Evolutionary conservation across 1,139 yeast species (phyloP).

Genomic region (Nakaseomyces delphensis): DNA sequence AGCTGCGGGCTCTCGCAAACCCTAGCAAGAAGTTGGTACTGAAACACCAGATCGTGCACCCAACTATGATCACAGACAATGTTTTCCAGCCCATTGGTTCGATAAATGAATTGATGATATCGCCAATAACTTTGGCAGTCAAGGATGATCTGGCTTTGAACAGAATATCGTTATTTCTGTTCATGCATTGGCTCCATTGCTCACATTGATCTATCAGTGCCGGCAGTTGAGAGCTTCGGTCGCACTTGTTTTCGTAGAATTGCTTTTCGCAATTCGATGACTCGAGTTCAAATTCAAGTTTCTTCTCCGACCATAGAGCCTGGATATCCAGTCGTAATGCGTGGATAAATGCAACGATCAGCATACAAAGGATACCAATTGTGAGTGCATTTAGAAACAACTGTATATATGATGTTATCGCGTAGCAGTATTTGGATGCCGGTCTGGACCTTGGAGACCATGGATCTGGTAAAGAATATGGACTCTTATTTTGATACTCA

Average conservation of each 20-base stretch:
- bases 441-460: conserved; percentile 29
- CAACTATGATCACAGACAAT: conserved; percentile 39
- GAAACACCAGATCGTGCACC: conserved; percentile 25
- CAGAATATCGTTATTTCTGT: conserved; percentile 70
- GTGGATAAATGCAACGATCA: conserved; percentile 46
- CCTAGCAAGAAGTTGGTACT: conserved; percentile 30
- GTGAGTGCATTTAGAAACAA: conserved; percentile 55
- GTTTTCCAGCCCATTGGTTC: conserved; percentile 72
- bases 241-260: conserved; percentile 65
- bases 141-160: conserved; percentile 62
- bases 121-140: conserved; percentile 70
- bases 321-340: conserved; percentile 66
- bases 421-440: conserved; percentile 49
- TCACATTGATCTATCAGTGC: conserved; percentile 67
- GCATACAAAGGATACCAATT: conserved; percentile 45
- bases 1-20: conserved; percentile 28
- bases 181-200: conserved; percentile 78
- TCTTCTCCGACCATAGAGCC: conserved; percentile 58
- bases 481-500: conserved; percentile 5
- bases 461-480: conserved; percentile 24
- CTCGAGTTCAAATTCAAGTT: conserved; percentile 53
- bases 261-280: conserved; percentile 60
- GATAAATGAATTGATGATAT: conserved; percentile 67
- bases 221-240: conserved; percentile 50
- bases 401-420: conserved; percentile 65